Evolutionary conservation across 495 filamentous ascomycete species (phyloP).

Genomic region (Wilcoxina mikolae): DNA sequence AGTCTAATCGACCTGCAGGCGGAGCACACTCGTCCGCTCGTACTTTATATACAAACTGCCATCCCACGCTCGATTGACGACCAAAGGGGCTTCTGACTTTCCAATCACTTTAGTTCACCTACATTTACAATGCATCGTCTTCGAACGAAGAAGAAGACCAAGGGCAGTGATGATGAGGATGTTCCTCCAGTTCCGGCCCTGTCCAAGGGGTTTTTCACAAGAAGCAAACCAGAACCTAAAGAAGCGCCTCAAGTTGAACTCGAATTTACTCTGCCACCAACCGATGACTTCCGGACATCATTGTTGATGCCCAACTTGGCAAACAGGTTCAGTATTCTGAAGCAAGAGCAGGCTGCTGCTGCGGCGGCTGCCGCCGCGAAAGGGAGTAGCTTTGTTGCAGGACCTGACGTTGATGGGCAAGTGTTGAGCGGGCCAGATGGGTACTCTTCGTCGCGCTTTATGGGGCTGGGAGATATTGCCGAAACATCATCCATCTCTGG

Average conservation of each 20-base stretch:
- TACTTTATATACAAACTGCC: too few relatives aligned
- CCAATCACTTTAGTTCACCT: too few relatives aligned
- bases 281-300: constrained; percentile 92
- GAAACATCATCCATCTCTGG: constrained; percentile 70
- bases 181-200: constrained; percentile 35
- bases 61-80: too few relatives aligned
- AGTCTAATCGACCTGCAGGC: too few relatives aligned
- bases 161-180: constrained; percentile 39
- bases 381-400: constrained; percentile 45
- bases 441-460: constrained; percentile 32
- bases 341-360: constrained; percentile 18
- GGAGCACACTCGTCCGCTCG: too few relatives aligned
- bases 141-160: constrained; percentile 53
- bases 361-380: constrained; percentile 32
- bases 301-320: constrained; percentile 89
- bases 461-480: constrained; percentile 65
- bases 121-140: constrained; percentile 52
- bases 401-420: constrained; percentile 21
- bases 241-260: constrained; percentile 59
- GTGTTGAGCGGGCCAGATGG: constrained; percentile 25
- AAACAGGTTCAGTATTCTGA: constrained; percentile 86
- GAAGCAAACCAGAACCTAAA: constrained; percentile 31
- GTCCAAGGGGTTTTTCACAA: constrained; percentile 43
- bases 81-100: too few relatives aligned
- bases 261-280: constrained; percentile 55